A percentile compares a stretch with the other conserved stretches of the same genome.
Evolutionary conservation across 2,329 filamentous ascomycete genomes (phyloP).

Genomic region (Talaromyces sp.): DNA sequence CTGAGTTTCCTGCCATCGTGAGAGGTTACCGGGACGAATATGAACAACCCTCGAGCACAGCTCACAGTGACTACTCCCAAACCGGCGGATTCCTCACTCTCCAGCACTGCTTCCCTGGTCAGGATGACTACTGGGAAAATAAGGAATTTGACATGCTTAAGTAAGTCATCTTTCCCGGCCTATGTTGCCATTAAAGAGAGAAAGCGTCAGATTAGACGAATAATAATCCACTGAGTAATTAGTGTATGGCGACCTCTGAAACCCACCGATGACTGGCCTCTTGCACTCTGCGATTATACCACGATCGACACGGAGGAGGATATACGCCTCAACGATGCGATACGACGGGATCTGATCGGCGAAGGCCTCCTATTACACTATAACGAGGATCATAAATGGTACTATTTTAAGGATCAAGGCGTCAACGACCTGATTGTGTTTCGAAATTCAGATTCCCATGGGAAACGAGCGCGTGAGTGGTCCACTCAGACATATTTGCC

Average conservation of each 20-base stretch:
- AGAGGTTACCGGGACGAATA: slow-evolving; percentile 5
- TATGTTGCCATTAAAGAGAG: not conserved
- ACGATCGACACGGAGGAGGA: slow-evolving; percentile 4
- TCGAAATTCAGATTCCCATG: not conserved
- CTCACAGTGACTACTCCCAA: slow-evolving; percentile 7
- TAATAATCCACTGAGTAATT: not conserved
- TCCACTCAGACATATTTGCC: not conserved
- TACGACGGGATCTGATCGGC: not conserved
- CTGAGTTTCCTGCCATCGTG: slow-evolving; percentile 4
- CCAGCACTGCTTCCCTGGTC: slow-evolving; percentile 7
- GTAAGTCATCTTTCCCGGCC: not conserved
- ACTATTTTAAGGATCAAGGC: not conserved
- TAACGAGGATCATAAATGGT: not conserved
- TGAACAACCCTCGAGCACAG: slow-evolving; percentile 7
- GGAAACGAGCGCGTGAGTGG: not conserved
- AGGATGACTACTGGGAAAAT: slow-evolving; percentile 5
- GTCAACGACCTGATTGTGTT: slow-evolving; percentile 6
- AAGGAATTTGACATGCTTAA: slow-evolving; percentile 12
- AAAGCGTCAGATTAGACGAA: not conserved
- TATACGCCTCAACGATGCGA: not conserved
- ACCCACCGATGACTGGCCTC: slow-evolving; percentile 8
- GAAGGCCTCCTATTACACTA: not conserved
- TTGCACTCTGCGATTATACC: slow-evolving; percentile 6
- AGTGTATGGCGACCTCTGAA: slow-evolving; percentile 9
- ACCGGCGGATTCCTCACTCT: not conserved